Base-by-base conservation (phyloP, 2,329 filamentous ascomycete species). In the Paecilomyces sp. region DNA sequence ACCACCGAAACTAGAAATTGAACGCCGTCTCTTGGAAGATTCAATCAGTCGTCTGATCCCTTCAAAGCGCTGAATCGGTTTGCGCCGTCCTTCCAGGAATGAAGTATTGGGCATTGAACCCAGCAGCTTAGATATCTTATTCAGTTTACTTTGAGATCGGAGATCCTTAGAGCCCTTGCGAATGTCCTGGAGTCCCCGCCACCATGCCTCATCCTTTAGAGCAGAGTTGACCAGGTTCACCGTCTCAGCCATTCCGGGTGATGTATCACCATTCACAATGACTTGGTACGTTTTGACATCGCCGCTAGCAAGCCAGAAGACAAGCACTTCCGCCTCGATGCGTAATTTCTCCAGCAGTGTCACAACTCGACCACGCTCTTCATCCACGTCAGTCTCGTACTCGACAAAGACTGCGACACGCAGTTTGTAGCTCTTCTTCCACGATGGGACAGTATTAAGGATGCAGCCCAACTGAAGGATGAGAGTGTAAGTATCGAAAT, bases 401-500 rank as follows among this genome's bases (percentile, higher is more conserved):
- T 96, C 91, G 22, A 96, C 91, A 71, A 96, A 96, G 0, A 95
- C 91, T 58, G 89, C 85, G 3, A 96, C 89, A 47, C 91, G 86
- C 7, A 95, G 75, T 50, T 79, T 82, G 71, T 90, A 94, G 0
- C 82, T 83, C 57, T 84, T 85, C 67, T 88, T 90, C 90, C 91
- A 96, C 0, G 88, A 85, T 2, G 88, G 88, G 0, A 94, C 90
- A 1, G 89, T 94, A 63, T 88, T 85, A 1, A 96, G 75, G 60
- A 96, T 95, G 66, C 90, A 93, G 0, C 92, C 91, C 9, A 95
- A 81, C 66, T 95, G 91, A 3, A 95, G 79, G 61, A 95, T 94
- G n/a, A 95, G 79, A 0, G 91, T 85, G 82, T 92, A 95, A 0
- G 91, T 96, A 72, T 96, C 91, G 71, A 96, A 95, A 65, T 96